phyloP scores from a whole-genome alignment of 768 basidiomycete species.

The Tulasnella sp. region DNA sequence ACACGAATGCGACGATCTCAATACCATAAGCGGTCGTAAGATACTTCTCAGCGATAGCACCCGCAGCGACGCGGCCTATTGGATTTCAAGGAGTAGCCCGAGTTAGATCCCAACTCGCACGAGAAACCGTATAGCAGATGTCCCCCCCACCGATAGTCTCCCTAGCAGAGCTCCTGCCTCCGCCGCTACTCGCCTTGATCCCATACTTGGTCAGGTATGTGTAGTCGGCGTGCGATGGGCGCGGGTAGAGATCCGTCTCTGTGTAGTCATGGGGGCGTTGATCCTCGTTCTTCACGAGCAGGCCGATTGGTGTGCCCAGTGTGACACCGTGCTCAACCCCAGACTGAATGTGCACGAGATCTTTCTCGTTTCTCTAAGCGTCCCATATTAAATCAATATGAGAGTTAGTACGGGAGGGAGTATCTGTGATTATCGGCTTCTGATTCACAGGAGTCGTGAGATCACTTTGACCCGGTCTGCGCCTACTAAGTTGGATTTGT shows the following conservation, averaged over 20 bases:
- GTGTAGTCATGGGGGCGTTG: slow-evolving; percentile 97
- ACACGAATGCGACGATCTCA: slow-evolving; percentile 95
- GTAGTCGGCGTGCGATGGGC: slow-evolving; percentile 95
- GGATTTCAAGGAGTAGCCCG: too few species aligned
- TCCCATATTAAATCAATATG: not conserved
- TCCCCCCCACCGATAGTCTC: slow-evolving; percentile 76
- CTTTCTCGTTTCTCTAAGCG: slow-evolving; percentile 83
- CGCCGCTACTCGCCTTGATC: slow-evolving; percentile 92
- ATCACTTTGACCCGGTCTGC: slow-evolving; percentile 91
- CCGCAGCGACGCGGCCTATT: slow-evolving; percentile 88
- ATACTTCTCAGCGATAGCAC: slow-evolving; percentile 96
- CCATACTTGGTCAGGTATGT: slow-evolving; percentile 98
- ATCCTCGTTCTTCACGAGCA: slow-evolving; percentile 96
- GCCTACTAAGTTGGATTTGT: slow-evolving; percentile 80
- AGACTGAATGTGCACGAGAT: slow-evolving; percentile 85
- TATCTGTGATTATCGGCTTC: not conserved
- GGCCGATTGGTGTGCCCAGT: slow-evolving; percentile 91
- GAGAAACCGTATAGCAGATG: not conserved
- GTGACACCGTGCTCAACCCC: slow-evolving; percentile 91
- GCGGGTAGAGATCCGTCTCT: slow-evolving; percentile 94
- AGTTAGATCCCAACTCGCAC: not conserved
- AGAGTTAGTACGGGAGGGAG: not conserved
- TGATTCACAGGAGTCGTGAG: slow-evolving; percentile 83
- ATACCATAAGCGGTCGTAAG: slow-evolving; percentile 77
- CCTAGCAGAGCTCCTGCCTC: slow-evolving; percentile 87